Evolutionary conservation across 768 basidiomycete species (phyloP), one percentile per base, ranked within the genome.

Genomic region (Hypholoma sublateritium): DNA sequence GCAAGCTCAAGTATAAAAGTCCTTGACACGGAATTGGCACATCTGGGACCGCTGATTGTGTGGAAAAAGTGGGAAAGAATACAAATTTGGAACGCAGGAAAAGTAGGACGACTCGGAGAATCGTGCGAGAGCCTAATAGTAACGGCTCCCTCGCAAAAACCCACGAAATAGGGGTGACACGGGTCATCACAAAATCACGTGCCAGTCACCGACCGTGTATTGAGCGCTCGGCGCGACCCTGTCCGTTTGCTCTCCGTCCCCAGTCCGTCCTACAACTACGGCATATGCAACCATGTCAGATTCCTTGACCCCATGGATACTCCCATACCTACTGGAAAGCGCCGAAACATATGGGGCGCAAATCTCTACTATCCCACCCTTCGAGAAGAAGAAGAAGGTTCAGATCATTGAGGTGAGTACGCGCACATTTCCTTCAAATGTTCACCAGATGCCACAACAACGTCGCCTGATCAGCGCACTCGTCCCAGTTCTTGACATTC

Each of bases 351-450:
- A 81, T 57, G 87, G 87, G 6, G 78, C 72, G 6, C 71, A 80
- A 36, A 50, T 83, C 13, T 59, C 67, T 8, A 66, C 60, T 0
- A 67, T 75, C 13, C 77, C 79, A 1, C 44, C 54, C 0, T 64
- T 66, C 28, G 16, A 53, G 12, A 79, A 75, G 58, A 76, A 71
- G 45, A 82, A 74, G 62, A 86, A 77, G 59, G 83, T 82, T 0
- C 88, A 89, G 57, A 71, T 89, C 21, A 72, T 77, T 44, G 80
- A 87, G 70, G 89, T 83, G 53, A 28, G 54, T 50, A 8, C 4
- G 21, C 43, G 25, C 47, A 21, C 14, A 12, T 43, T 16, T 22
- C 13, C 11, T 19, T 28, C 32, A 43, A 32, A 28, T 28, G 28
- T 32, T 32, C 9, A 9, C 28, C 28, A 32, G 9, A 32, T 9